Evolutionary conservation across 2,329 filamentous ascomycete genomes (phyloP), one percentile per base, ranked within the genome.

Genomic region (Amauroascus verrucosus): DNA sequence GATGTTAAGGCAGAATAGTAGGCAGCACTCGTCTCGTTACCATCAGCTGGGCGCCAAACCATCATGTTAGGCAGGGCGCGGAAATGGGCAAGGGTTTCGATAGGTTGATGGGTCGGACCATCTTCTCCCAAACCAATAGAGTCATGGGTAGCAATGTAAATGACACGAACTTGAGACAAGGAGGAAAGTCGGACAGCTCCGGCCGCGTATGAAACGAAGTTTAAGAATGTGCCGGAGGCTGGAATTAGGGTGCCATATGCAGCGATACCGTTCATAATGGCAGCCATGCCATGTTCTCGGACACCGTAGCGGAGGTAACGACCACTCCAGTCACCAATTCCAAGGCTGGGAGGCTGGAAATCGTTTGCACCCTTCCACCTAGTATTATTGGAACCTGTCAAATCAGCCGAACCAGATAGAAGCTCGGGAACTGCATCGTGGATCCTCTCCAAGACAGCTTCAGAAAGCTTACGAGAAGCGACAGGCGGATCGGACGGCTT

Each of bases 71-170:
- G 93, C 64, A 97, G 82, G 61, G 93, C 93, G 72, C 93, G 91
- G 88, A 97, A 97, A 77, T 97, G 93, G 57, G 90, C 86, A 59
- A 97, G 83, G 43, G 89, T 95, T 83, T 98, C 93, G 64, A 98
- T 95, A 72, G 93, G 93, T 81, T 98, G 93, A 77, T 98, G 93
- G 54, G 93, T 98, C 63, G 93, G 91, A 59, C 93, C 93, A 68
- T 98, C 93, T 78, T 98, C 93, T 75, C 93, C 93, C 63, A 97
- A 88, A 79, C 93, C 93, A 65, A 98, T 98, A 61, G 91, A 96
- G 81, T 97, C 91, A 81, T 97, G 91, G 63, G 91, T 97, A 66
- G 93, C 91, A 64, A 97, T 81, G 84, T 93, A 95, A 78, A 98
- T 90, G 69, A 83, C 79, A 65, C 91, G 91, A 71, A 90, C 80